Evolutionary conservation across 2,329 filamentous ascomycete species (phyloP).

Genomic region (Hypoxylon sp.): DNA sequence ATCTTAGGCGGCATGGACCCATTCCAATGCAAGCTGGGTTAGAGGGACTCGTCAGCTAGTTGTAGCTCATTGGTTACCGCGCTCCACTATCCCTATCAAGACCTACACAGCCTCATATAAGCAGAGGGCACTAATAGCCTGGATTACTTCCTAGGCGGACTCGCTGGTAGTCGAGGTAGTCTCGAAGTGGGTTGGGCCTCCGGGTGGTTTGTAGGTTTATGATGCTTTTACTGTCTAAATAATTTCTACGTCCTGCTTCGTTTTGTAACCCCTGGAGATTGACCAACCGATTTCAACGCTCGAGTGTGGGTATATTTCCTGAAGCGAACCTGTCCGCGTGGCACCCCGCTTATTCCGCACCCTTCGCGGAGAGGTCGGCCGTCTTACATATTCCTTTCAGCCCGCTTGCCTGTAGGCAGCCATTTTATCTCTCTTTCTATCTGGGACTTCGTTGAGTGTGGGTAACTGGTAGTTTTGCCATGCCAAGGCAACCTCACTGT

Average conservation of each 20-base stretch:
- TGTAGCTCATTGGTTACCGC: constrained; percentile 47
- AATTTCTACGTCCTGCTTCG: constrained; percentile 11
- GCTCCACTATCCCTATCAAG: constrained; percentile 36
- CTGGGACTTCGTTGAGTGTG: constrained; percentile 22
- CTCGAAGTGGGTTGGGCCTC: neutral
- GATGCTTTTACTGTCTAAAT: constrained; percentile 2
- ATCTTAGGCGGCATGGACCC: constrained; percentile 27
- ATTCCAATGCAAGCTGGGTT: constrained; percentile 40
- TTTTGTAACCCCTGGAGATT: constrained; percentile 15
- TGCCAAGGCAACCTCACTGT: constrained; percentile 32
- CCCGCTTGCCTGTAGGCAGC: constrained; percentile 41
- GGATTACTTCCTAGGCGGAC: constrained; percentile 11
- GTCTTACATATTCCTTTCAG: constrained; percentile 46
- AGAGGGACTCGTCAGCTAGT: constrained; percentile 54
- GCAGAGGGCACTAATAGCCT: constrained; percentile 4
- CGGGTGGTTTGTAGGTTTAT: neutral
- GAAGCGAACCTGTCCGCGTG: constrained; percentile 40
- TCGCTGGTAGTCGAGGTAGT: constrained; percentile 11
- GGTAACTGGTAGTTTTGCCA: constrained; percentile 36
- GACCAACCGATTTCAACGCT: constrained; percentile 9
- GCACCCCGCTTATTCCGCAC: constrained; percentile 34
- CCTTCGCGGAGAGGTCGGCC: constrained; percentile 36
- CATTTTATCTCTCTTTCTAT: constrained; percentile 36
- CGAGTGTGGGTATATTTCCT: constrained; percentile 36
- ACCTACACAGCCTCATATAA: constrained; percentile 47